Percentiles rank a stretch among this genome's conserved stretches.
These are phyloP conservation scores for Nyctanthes arbortristis DNA, from an alignment of 257 asterid genomes.

Conservation along the genomic window DNA sequence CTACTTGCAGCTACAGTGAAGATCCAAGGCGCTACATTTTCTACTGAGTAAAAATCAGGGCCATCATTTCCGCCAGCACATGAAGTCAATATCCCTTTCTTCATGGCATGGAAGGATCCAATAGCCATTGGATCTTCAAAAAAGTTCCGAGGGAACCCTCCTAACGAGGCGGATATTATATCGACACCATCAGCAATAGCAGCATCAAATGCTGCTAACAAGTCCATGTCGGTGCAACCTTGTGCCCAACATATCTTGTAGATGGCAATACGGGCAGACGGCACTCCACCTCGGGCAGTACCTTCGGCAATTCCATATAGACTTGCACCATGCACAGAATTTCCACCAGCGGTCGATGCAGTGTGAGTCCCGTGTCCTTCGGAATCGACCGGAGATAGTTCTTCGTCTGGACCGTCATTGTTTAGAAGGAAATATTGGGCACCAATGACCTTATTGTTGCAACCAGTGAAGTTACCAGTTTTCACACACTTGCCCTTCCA, in stretches of 20 bases:
- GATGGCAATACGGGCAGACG: constrained; percentile 65
- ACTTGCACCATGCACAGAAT: constrained; percentile 44
- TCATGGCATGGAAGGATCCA: constrained; percentile 62
- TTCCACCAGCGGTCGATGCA: constrained; percentile 71
- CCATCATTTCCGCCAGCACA: constrained; percentile 67
- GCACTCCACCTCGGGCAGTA: constrained; percentile 74
- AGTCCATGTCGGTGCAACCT: constrained; percentile 50
- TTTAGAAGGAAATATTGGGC: constrained; percentile 49
- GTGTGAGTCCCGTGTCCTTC: constrained; percentile 92
- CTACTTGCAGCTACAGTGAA: constrained; percentile 69
- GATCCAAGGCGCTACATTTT: constrained; percentile 71
- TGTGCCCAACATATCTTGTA: constrained; percentile 66
- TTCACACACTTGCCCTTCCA: constrained; percentile 71
- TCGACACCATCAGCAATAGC: constrained; percentile 83
- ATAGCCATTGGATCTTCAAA: constrained; percentile 57
- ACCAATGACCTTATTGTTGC: constrained; percentile 88
- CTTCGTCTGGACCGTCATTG: background rate
- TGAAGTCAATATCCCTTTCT: constrained; percentile 51
- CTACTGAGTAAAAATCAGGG: constrained; percentile 31
- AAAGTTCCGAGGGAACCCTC: constrained; percentile 36
- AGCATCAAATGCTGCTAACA: constrained; percentile 67
- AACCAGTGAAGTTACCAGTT: constrained; percentile 62
- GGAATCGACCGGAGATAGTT: constrained; percentile 43
- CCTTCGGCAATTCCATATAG: constrained; percentile 55
- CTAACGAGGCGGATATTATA: constrained; percentile 64